Evolutionary conservation across 2,329 filamentous ascomycete species (phyloP).

Genomic region (Cercospora sojina): DNA sequence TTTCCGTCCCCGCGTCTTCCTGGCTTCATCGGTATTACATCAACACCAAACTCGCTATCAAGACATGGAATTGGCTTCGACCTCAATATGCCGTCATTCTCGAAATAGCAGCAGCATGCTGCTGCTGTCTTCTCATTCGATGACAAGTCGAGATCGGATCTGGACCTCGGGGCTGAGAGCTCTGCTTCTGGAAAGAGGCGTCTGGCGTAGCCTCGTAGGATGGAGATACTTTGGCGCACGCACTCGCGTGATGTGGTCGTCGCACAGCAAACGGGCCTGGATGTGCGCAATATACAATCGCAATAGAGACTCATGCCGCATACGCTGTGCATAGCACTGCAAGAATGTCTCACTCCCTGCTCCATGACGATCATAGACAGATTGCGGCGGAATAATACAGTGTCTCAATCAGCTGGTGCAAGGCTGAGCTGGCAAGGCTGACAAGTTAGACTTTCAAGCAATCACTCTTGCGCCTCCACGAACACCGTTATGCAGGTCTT

Average conservation of each 20-base stretch:
- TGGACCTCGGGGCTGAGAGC: background rate
- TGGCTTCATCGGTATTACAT: background rate
- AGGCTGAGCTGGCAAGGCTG: conserved; percentile 1
- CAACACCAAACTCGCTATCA: background rate
- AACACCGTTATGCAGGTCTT: conserved; percentile 11
- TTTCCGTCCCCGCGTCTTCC: background rate
- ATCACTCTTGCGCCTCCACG: conserved; percentile 15
- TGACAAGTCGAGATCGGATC: background rate
- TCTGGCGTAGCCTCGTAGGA: background rate
- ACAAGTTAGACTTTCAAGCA: conserved; percentile 1
- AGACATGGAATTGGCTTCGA: background rate
- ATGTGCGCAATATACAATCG: background rate
- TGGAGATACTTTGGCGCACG: background rate
- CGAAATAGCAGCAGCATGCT: background rate
- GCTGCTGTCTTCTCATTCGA: background rate
- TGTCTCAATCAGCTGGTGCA: background rate
- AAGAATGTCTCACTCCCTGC: background rate
- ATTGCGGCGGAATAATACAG: background rate
- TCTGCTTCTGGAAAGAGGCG: background rate
- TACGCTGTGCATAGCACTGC: background rate
- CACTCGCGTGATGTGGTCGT: background rate
- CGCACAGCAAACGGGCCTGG: background rate
- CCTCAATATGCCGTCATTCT: background rate
- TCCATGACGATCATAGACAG: background rate
- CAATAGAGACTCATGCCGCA: background rate